Evolutionary conservation across 129 eudicot genomes (phyloP), one percentile per base, ranked within the genome.

Genomic region (Escallonia herrerae): DNA sequence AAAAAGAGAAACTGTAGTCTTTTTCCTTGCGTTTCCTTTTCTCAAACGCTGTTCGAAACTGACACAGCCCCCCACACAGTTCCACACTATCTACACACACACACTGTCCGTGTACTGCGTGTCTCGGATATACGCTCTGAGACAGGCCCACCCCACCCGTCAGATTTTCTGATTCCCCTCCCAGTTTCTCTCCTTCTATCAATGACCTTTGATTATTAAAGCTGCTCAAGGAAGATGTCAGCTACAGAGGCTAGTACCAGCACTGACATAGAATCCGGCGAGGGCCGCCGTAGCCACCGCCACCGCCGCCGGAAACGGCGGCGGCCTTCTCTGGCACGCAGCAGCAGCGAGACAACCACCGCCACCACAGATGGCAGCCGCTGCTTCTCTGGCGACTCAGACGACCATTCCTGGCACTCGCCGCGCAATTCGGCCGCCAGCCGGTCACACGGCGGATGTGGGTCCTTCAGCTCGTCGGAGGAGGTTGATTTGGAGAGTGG

Each of bases 401-500:
- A 64, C 22, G 85, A 82, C 14, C 74, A 68, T 40, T 71, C 79
- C 47, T 68, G 78, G 8, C 77, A 75, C 56, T 74, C 56, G 74
- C 33, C 33, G 33, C 33, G 33, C 33, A 22, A 60, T 37, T 75
- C 78, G 4, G 49, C 62, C 2, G 69, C 72, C 5, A 72, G 76
- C 48, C 80, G 85, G 64, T 64, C 61, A 2, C 6, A 11, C 13
- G 81, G 75, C 6, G 84, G 76, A 69, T 56, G 65, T 13, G 46
- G 49, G 54, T 59, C 62, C 44, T 57, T 62, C 14, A 52, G 44
- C 48, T 37, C 64, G 60, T 46, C 50, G 12, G 56, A 33, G 54
- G 84, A 77, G 77, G 63, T 81, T 56, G 87, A 85, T 73, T 76
- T 81, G 81, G 93, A 85, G 75, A 73, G 81, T 60, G 87, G 93